Conservation (phyloP, 345 rosid species). For the Gossypium longicalyx region DNA sequence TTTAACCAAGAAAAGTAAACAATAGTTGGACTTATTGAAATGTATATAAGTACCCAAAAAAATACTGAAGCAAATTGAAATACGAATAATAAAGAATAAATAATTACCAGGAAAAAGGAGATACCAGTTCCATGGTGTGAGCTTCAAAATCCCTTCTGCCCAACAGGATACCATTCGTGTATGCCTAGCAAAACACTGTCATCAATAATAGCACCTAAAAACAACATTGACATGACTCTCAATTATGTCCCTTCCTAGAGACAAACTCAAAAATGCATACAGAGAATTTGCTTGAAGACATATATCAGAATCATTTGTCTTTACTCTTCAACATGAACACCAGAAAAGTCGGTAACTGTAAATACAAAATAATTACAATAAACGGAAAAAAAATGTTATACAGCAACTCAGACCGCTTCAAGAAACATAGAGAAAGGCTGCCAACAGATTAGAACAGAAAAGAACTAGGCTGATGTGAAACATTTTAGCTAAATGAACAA, state of each 20-base stretch:
- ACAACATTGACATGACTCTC: background rate
- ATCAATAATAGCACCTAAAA: constrained; percentile 18
- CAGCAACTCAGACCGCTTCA: background rate
- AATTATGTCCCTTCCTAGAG: background rate
- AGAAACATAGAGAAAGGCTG: background rate
- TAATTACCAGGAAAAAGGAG: constrained; percentile 71
- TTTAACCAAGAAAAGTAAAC: background rate
- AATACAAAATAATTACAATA: background rate
- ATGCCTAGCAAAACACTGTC: constrained; percentile 43
- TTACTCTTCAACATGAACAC: background rate
- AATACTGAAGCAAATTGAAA: background rate
- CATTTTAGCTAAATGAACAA: background rate
- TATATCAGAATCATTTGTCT: constrained; percentile 1
- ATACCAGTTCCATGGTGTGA: constrained; percentile 73
- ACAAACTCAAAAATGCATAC: background rate
- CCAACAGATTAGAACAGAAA: background rate
- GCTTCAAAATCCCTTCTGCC: constrained; percentile 33
- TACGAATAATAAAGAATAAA: constrained; percentile 36
- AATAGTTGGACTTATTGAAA: background rate
- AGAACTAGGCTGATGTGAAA: background rate
- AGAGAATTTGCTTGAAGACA: background rate
- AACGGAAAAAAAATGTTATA: background rate
- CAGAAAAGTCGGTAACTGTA: background rate
- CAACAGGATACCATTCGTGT: constrained; percentile 35
- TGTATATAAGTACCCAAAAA: background rate